Base-by-base conservation (phyloP, 352 stramenopile species). In the Pythium sukuiense region DNA sequence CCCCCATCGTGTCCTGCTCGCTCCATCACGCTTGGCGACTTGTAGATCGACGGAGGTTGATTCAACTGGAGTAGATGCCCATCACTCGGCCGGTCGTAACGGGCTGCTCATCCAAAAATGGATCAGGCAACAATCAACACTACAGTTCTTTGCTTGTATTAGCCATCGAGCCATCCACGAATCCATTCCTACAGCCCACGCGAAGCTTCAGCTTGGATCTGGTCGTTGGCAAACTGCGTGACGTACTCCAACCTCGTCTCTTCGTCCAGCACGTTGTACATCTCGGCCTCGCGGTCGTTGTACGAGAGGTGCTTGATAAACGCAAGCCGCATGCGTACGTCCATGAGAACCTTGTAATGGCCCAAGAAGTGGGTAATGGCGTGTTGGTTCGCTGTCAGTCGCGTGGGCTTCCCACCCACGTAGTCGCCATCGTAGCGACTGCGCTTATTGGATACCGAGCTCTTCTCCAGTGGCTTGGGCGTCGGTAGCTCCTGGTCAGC, bases 221-320 rank as follows among this genome's bases (percentile, higher is more conserved):
- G 43, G 18, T 29, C 0, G 16, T 50, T 2, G 1, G 60, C 64
- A 45, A 88, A 88, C 52, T 85, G 68, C 0, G 62, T 69, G 46
- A 88, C 48, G 62, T 70, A 83, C 55, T 76, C 77, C 6, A 76
- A 55, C 24, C 73, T 75, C 32, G 78, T 80, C 11, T 69, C 73
- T 12, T 73, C 63, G 69, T 88, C 79, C 30, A 88, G 54, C 16
- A 88, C 77, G 45, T 86, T 88, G 71, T 84, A 88, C 79, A 88
- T 85, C 63, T 83, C 77, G 48, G 79, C 79, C 26, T 88, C 79
- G 7, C 58, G 59, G 30, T 72, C 59, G 55, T 88, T 76, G 58
- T 77, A 69, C 20, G 79, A 73, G 26, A 88, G 55, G 49, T 83
- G 77, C 37, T 75, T 82, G 48, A 80, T 68, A 18, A 88, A 76